Percentiles rank a stretch among this genome's conserved stretches.
Evolutionary conservation across 495 filamentous ascomycete species (phyloP).

Genomic region (Neurospora tetrasperma): DNA sequence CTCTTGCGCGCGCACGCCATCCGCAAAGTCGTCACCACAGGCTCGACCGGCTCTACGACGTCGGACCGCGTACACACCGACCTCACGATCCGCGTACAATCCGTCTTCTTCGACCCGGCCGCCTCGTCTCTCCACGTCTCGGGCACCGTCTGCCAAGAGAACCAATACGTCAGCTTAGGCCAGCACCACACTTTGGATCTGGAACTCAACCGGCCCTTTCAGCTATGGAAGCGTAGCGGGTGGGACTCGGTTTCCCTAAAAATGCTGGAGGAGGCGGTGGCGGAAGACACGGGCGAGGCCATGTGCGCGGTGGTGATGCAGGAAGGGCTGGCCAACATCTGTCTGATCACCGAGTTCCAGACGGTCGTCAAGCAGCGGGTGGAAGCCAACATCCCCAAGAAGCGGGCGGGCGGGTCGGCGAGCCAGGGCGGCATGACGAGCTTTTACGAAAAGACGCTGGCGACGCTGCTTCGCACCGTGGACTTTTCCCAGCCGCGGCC

Average conservation of each 20-base stretch:
- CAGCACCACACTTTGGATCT: slow-evolving; percentile 86
- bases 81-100: slow-evolving; percentile 71
- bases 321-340: slow-evolving; percentile 87
- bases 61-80: slow-evolving; percentile 67
- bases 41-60: slow-evolving; percentile 61
- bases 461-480: slow-evolving; percentile 66
- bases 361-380: slow-evolving; percentile 81
- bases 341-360: slow-evolving; percentile 82
- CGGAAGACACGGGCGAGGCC: slow-evolving; percentile 65
- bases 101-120: slow-evolving; percentile 81
- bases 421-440: slow-evolving; percentile 67
- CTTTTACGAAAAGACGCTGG: slow-evolving; percentile 72
- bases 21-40: slow-evolving; percentile 64
- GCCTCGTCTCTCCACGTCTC: slow-evolving; percentile 75
- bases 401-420: slow-evolving; percentile 50
- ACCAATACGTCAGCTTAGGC: slow-evolving; percentile 71
- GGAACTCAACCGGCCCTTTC: slow-evolving; percentile 55
- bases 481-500: slow-evolving; percentile 60
- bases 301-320: slow-evolving; percentile 89
- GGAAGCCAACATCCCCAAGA: slow-evolving; percentile 74
- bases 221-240: slow-evolving; percentile 75
- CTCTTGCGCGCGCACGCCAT: slow-evolving; percentile 72
- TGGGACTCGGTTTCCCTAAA: slow-evolving; percentile 88
- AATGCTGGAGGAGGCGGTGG: slow-evolving; percentile 66
- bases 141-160: slow-evolving; percentile 74